phyloP scores from a whole-genome alignment of 805 yeast species.

The Yarrowia keelungensis region DNA sequence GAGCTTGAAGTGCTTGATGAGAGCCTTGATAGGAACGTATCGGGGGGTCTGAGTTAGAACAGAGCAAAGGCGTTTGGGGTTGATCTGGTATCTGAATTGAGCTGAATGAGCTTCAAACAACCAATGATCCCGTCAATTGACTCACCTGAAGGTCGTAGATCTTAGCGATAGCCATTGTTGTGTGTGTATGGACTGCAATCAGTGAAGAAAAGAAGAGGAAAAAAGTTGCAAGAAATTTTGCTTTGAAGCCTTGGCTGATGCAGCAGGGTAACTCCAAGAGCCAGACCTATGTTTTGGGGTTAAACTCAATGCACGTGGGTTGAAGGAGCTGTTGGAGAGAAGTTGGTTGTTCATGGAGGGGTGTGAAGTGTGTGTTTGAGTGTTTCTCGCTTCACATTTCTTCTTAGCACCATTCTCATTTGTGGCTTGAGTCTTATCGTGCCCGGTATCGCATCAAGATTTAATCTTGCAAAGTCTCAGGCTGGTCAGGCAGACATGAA shows the following conservation, averaged over 20 bases:
- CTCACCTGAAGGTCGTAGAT: constrained; percentile 36
- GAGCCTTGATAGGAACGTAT: constrained; percentile 40
- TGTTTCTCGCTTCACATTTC: no score
- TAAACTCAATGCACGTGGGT: constrained; percentile 34
- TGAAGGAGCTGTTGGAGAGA: background rate
- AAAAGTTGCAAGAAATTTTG: constrained; percentile 27
- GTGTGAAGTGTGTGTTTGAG: background rate
- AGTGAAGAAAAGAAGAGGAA: constrained; percentile 37
- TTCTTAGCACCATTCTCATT: no score
- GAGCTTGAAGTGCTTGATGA: constrained; percentile 63
- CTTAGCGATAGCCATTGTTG: constrained; percentile 37
- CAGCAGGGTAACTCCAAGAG: constrained; percentile 24
- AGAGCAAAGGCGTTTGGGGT: background rate
- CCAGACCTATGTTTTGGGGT: constrained; percentile 26
- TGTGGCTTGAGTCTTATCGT: constrained; percentile 24
- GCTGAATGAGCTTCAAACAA: no score
- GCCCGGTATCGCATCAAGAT: background rate
- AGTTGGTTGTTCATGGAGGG: background rate
- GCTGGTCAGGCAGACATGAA: background rate
- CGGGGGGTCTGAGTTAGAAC: constrained; percentile 43
- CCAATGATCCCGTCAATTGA: constrained; percentile 13
- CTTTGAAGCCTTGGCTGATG: constrained; percentile 22
- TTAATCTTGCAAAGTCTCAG: background rate
- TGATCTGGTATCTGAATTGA: background rate
- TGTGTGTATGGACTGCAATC: constrained; percentile 10